Evolutionary conservation across 2,329 filamentous ascomycete genomes (phyloP).

Genomic region (Alternaria novae-zelandiae): DNA sequence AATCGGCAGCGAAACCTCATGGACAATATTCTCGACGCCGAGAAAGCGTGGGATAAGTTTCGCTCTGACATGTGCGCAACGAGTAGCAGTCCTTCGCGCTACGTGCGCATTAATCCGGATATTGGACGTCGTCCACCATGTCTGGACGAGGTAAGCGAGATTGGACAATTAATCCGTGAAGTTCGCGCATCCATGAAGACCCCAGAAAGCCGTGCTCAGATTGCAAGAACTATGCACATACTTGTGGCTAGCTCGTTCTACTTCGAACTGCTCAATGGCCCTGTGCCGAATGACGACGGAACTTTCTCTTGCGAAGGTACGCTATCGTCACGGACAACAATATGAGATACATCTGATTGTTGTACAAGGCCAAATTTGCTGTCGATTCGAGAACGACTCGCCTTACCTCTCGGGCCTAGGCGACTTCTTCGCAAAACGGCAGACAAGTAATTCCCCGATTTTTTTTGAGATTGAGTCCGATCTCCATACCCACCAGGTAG

Average conservation of each 20-base stretch:
- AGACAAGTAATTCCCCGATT: not conserved
- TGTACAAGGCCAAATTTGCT: constrained; percentile 14
- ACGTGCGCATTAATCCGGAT: constrained; percentile 17
- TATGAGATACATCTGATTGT: not conserved
- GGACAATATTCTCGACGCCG: constrained; percentile 3
- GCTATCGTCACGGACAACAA: not conserved
- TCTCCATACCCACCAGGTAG: not conserved
- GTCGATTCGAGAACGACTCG: constrained; percentile 12
- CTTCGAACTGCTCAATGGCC: constrained; percentile 11
- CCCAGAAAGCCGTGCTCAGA: not conserved
- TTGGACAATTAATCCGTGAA: constrained; percentile 1
- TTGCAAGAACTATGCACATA: constrained; percentile 13
- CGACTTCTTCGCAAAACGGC: not conserved
- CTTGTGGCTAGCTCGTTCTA: constrained; percentile 29
- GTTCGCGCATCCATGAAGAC: not conserved
- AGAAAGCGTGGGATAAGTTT: constrained; percentile 3
- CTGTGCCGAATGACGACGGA: not conserved
- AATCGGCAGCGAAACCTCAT: not conserved
- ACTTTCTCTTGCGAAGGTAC: constrained; percentile 1
- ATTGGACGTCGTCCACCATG: constrained; percentile 2
- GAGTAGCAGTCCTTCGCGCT: not conserved
- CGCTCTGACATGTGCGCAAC: not conserved
- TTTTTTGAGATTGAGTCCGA: not conserved
- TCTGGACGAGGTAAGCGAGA: constrained; percentile 9
- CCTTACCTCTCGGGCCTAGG: not conserved